These are phyloP conservation scores for Didymella keratinophila DNA, from an alignment of 2,329 filamentous ascomycete species.

Conservation along the genomic window DNA sequence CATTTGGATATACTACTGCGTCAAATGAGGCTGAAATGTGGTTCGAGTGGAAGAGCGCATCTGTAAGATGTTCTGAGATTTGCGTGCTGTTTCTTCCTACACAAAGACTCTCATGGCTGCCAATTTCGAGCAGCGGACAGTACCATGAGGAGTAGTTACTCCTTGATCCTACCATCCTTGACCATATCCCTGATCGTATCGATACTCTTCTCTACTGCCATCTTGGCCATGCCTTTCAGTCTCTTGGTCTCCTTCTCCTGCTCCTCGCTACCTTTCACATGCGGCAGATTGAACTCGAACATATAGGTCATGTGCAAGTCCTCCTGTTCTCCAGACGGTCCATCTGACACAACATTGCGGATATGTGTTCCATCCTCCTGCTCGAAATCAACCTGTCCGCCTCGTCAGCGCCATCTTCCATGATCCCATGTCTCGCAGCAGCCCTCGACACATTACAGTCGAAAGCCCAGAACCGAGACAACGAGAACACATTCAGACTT, in stretches of 20 bases:
- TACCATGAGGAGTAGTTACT: no score
- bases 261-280: constrained; percentile 49
- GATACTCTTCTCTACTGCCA: constrained; percentile 55
- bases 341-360: constrained; percentile 55
- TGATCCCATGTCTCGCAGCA: no score
- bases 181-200: constrained; percentile 55
- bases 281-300: constrained; percentile 53
- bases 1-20: no score
- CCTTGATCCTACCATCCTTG: constrained; percentile 45
- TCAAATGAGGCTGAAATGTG: no score
- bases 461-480: no score
- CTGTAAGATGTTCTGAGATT: no score
- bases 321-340: constrained; percentile 39
- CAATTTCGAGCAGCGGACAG: no score
- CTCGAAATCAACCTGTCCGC: constrained; percentile 55
- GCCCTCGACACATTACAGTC: no score
- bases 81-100: no score
- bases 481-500: constrained; percentile 8
- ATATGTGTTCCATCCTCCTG: constrained; percentile 55
- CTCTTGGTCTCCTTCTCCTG: constrained; percentile 37
- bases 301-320: constrained; percentile 57
- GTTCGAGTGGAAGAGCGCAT: no score
- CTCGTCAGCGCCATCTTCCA: neutral
- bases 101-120: no score
- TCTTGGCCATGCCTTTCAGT: constrained; percentile 48